Percentiles rank a stretch among this genome's conserved stretches.
Conservation (phyloP, 768 basidiomycete genomes). For the Leccinum broughii region DNA sequence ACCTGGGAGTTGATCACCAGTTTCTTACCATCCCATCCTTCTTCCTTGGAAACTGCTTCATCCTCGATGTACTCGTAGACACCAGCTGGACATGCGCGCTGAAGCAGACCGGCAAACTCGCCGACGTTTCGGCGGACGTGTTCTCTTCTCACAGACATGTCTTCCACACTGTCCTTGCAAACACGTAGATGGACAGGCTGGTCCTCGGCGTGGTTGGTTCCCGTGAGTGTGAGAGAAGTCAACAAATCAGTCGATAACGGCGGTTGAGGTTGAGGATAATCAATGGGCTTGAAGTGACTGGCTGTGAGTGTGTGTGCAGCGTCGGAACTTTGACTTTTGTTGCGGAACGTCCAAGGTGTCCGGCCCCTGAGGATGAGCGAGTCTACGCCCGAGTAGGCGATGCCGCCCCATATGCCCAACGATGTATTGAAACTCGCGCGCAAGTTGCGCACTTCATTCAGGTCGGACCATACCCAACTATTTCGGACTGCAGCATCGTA, state of each 20-base stretch:
- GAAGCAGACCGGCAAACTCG: conserved; percentile 87
- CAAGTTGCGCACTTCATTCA: conserved; percentile 88
- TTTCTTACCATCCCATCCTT: conserved; percentile 79
- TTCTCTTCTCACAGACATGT: conserved; percentile 44
- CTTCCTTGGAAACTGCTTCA: conserved; percentile 47
- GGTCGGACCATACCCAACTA: conserved; percentile 85
- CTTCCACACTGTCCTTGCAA: conserved; percentile 42
- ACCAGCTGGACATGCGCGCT: conserved; percentile 87
- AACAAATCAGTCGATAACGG: conserved; percentile 92
- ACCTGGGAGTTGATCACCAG: conserved; percentile 97
- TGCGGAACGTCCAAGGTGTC: conserved; percentile 90
- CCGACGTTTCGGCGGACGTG: conserved; percentile 77
- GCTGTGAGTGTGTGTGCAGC: conserved; percentile 72
- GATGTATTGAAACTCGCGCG: conserved; percentile 83
- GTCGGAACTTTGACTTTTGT: conserved; percentile 54
- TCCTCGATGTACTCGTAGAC: conserved; percentile 96
- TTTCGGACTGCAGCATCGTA: conserved; percentile 70
- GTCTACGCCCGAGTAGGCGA: conserved; percentile 88
- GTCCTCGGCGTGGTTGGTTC: conserved; percentile 97
- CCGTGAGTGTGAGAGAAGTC: conserved; percentile 86
- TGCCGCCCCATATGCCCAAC: conserved; percentile 84
- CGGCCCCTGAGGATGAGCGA: conserved; percentile 80
- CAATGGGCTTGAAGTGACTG: conserved; percentile 66
- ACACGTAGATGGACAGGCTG: conserved; percentile 88
- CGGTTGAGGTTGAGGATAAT: conserved; percentile 85